Conservation (phyloP, 805 yeast genomes). For the Hanseniaspora valbyensis region DNA sequence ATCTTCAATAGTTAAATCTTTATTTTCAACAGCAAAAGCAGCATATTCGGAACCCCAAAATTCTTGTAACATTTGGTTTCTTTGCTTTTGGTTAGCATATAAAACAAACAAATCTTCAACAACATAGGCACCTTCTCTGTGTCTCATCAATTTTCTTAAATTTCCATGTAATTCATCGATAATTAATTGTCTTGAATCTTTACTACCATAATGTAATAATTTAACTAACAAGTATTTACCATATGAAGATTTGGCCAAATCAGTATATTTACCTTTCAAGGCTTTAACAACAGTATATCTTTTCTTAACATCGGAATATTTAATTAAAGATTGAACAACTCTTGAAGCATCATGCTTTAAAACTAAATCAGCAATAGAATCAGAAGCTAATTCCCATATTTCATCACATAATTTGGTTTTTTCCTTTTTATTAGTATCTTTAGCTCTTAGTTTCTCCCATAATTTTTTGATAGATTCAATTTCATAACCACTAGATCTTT, state of each 20-base stretch:
- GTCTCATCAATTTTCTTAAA: constrained; percentile 84
- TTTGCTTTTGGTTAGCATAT: constrained; percentile 75
- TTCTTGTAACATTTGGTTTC: constrained; percentile 83
- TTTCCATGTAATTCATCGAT: constrained; percentile 83
- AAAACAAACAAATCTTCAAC: constrained; percentile 84
- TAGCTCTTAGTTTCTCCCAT: constrained; percentile 87
- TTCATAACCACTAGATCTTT: constrained; percentile 76
- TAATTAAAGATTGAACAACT: constrained; percentile 86
- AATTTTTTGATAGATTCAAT: constrained; percentile 73
- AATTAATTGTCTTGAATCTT: constrained; percentile 61
- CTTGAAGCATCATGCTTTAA: constrained; percentile 94
- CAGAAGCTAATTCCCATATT: constrained; percentile 73
- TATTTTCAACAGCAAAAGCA: constrained; percentile 67
- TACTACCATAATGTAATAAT: constrained; percentile 83
- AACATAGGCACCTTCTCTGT: constrained; percentile 95
- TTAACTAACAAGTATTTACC: constrained; percentile 88
- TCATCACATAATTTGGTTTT: constrained; percentile 72
- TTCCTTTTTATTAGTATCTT: constrained; percentile 62
- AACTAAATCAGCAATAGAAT: constrained; percentile 70
- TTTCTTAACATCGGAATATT: constrained; percentile 70
- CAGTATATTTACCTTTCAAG: constrained; percentile 65
- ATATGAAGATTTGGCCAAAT: constrained; percentile 80
- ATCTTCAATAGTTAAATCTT: constrained; percentile 51
- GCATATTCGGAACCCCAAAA: constrained; percentile 96
- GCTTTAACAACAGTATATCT: constrained; percentile 58